phyloP scores from a whole-genome alignment of 2,329 filamentous ascomycete species.

The Colletotrichum lindemuthianum region DNA sequence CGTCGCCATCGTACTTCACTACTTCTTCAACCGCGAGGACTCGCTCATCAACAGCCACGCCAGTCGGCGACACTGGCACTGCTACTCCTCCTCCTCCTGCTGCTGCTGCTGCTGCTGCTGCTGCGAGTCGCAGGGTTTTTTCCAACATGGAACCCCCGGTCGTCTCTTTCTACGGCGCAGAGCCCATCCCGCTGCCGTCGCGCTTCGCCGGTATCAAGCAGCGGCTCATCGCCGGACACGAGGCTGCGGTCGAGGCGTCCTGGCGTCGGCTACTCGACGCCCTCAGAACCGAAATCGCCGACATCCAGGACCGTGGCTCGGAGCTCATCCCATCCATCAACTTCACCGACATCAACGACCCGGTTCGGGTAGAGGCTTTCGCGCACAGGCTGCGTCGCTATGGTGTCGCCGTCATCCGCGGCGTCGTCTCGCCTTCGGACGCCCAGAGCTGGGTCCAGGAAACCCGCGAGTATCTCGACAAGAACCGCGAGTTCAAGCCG shows the following conservation, averaged over 20 bases:
- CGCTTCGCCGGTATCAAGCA: constrained; percentile 54
- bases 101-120: constrained; percentile 10
- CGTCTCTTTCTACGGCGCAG: constrained; percentile 66
- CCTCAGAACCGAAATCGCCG: constrained; percentile 50
- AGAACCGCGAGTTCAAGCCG: constrained; percentile 55
- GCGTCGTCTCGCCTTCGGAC: constrained; percentile 43
- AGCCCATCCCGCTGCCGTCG: constrained; percentile 51
- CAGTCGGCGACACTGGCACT: too few species aligned
- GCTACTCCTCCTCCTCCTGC: constrained; percentile 8
- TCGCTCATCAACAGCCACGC: constrained; percentile 13
- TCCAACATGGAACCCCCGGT: constrained; percentile 49
- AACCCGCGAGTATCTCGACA: constrained; percentile 61
- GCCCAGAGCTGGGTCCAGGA: constrained; percentile 59
- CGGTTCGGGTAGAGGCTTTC: constrained; percentile 41
- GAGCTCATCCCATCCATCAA: constrained; percentile 55
- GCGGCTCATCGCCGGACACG: constrained; percentile 49
- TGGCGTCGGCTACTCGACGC: constrained; percentile 52
- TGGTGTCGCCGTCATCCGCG: constrained; percentile 46
- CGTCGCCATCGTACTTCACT: constrained; percentile 19
- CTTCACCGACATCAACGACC: constrained; percentile 49
- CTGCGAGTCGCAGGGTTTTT: constrained; percentile 35
- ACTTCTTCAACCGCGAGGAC: constrained; percentile 21
- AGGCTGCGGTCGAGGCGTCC: constrained; percentile 48
- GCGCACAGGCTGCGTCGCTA: constrained; percentile 42
- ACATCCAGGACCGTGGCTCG: constrained; percentile 45